Conservation (phyloP, 441 rosid genomes). For the Kokia cookei region DNA sequence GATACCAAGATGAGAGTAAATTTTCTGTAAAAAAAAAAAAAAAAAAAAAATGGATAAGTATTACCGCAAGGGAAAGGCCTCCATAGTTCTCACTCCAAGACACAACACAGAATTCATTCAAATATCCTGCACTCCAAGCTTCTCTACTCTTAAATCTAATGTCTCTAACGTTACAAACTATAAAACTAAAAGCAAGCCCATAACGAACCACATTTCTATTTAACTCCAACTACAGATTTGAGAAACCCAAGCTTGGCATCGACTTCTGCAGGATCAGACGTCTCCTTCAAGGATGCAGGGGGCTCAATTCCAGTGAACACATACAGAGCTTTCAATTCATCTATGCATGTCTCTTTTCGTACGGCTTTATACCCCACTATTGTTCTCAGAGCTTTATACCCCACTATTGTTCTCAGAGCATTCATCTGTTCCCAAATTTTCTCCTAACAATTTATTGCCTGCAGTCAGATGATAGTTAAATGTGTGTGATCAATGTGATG, state of each 20-base stretch:
- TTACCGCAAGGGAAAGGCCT: no score
- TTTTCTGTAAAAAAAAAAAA: no score
- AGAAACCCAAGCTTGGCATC: slow-evolving; percentile 55
- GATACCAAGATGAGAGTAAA: no score
- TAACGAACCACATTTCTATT: slow-evolving; percentile 22
- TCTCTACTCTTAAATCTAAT: no score
- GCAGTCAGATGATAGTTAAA: slow-evolving; percentile 6
- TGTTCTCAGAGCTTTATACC: slow-evolving; percentile 43
- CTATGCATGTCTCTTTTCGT: slow-evolving; percentile 30
- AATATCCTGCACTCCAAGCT: no score
- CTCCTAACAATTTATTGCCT: slow-evolving; percentile 33
- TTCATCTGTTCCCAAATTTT: slow-evolving; percentile 61
- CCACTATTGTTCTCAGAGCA: slow-evolving; percentile 49
- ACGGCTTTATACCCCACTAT: slow-evolving; percentile 53
- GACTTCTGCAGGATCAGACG: slow-evolving; percentile 35
- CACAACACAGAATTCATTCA: no score
- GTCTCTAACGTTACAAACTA: no score
- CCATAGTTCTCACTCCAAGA: no score
- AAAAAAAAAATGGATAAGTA: no score
- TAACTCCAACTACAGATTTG: slow-evolving; percentile 72
- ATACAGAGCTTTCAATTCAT: slow-evolving; percentile 65
- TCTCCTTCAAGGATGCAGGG: slow-evolving; percentile 35
- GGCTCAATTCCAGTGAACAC: slow-evolving; percentile 68
- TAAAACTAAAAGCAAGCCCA: not conserved
- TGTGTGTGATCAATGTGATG: not conserved